Conservation (phyloP, 768 basidiomycete genomes). For the Termitomyces titanicus region DNA sequence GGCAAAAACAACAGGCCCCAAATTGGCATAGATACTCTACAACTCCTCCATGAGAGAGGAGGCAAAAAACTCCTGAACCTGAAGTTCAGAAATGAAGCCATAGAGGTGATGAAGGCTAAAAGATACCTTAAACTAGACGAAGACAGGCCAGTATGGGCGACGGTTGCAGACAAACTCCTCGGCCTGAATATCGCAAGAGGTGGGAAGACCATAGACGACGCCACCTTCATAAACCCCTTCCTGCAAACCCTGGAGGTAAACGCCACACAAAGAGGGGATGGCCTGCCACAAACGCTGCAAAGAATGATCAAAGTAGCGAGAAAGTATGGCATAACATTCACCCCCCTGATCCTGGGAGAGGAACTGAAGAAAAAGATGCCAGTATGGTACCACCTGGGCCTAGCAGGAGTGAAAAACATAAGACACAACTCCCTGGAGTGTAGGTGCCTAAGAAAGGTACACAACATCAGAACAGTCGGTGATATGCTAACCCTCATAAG, state of each 20-base stretch:
- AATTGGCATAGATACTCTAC: conserved; percentile 18
- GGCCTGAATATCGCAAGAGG: background rate
- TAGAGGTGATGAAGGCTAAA: conserved; percentile 18
- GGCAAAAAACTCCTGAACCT: conserved; percentile 24
- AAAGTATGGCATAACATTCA: background rate
- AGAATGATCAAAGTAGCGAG: background rate
- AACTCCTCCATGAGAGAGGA: conserved; percentile 13
- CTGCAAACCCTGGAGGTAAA: background rate
- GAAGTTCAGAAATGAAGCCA: conserved; percentile 22
- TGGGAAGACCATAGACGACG: background rate
- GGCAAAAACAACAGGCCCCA: conserved; percentile 9
- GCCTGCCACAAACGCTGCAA: background rate
- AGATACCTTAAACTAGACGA: too few relatives aligned
- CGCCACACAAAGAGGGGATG: too few relatives aligned
- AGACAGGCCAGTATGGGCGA: too few relatives aligned
- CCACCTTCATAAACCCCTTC: background rate
- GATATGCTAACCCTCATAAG: background rate
- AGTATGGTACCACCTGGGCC: background rate
- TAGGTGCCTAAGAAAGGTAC: background rate
- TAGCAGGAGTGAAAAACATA: background rate
- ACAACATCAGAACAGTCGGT: background rate
- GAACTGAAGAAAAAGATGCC: background rate
- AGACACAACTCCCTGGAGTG: background rate
- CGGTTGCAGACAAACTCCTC: background rate
- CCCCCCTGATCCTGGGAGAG: background rate